phyloP scores from a whole-genome alignment of 2,329 filamentous ascomycete species.

The Neofusicoccum laricinum region DNA sequence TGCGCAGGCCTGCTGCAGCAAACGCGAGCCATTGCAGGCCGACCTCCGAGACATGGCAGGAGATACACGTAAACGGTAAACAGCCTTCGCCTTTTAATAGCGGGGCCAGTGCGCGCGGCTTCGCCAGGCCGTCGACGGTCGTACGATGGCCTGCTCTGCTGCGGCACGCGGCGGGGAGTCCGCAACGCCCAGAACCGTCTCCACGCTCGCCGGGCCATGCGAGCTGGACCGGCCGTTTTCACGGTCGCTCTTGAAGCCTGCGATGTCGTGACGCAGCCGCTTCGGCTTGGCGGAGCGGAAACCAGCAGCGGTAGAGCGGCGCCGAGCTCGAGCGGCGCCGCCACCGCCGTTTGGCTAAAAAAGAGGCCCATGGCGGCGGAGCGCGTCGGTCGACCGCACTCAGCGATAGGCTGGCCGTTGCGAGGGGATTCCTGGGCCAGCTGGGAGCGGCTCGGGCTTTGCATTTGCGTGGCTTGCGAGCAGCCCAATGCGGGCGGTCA shows the following conservation, averaged over 20 bases:
- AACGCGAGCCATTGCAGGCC: not conserved
- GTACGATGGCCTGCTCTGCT: not conserved
- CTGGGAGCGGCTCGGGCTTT: slow-evolving; percentile 7
- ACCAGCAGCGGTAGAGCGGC: slow-evolving; percentile 10
- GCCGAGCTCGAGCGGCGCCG: slow-evolving; percentile 1
- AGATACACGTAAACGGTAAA: slow-evolving; percentile 8
- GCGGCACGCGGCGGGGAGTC: not conserved
- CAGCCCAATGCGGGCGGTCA: slow-evolving; percentile 9
- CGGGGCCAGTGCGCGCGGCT: not conserved
- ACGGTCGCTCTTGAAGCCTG: not conserved
- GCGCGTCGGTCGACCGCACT: not conserved
- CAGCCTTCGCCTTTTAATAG: not conserved
- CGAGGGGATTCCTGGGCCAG: slow-evolving; percentile 1
- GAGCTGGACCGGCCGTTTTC: not conserved
- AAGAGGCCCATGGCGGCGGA: not conserved
- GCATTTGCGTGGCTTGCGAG: slow-evolving; percentile 6
- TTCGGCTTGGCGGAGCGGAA: slow-evolving; percentile 1
- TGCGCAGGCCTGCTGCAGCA: not conserved
- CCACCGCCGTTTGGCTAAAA: slow-evolving; percentile 1
- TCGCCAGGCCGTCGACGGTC: not conserved
- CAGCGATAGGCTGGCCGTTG: slow-evolving; percentile 11
- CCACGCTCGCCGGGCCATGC: not conserved
- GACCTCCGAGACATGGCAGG: slow-evolving; percentile 13
- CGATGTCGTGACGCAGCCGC: slow-evolving; percentile 1
- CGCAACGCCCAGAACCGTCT: not conserved